A percentile compares a stretch with the other conserved stretches of the same genome.
phyloP scores from a whole-genome alignment of 2,329 filamentous ascomycete genomes.

The Diplodia scrobiculata region DNA sequence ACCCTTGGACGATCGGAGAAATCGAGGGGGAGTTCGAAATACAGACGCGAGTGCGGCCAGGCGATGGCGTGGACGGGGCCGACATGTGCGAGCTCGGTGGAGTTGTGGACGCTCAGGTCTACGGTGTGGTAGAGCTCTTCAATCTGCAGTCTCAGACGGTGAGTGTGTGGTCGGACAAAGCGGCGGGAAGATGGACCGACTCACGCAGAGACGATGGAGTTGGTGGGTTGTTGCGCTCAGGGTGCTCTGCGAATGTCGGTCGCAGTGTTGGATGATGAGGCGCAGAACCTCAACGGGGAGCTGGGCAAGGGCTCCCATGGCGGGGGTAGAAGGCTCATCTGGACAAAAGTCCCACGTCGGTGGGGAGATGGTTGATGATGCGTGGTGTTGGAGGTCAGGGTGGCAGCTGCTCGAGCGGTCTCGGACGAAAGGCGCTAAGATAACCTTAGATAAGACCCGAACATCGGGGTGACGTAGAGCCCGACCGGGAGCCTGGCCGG shows the following conservation, averaged over 20 bases:
- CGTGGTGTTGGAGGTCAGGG: neutral
- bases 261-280: conserved; percentile 6
- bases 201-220: conserved; percentile 7
- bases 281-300: conserved; percentile 1
- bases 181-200: neutral
- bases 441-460: conserved; percentile 7
- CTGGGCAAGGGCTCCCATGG: neutral
- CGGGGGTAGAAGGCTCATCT: neutral
- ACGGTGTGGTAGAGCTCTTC: conserved; percentile 2
- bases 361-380: neutral
- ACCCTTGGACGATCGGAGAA: conserved; percentile 5
- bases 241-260: neutral
- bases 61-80: neutral
- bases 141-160: neutral
- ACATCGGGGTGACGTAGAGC: neutral
- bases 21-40: conserved; percentile 1
- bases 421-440: conserved; percentile 11
- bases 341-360: neutral
- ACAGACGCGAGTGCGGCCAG: neutral
- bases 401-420: neutral
- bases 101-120: conserved; percentile 10
- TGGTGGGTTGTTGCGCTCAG: neutral
- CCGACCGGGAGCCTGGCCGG: no score
- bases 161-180: neutral
- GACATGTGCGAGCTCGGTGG: neutral